Percentiles rank a stretch among this genome's conserved stretches.
Evolutionary conservation across 225 moss, liverwort and hornwort species (phyloP).

Genomic region (Rhytidiadelphus loreus): DNA sequence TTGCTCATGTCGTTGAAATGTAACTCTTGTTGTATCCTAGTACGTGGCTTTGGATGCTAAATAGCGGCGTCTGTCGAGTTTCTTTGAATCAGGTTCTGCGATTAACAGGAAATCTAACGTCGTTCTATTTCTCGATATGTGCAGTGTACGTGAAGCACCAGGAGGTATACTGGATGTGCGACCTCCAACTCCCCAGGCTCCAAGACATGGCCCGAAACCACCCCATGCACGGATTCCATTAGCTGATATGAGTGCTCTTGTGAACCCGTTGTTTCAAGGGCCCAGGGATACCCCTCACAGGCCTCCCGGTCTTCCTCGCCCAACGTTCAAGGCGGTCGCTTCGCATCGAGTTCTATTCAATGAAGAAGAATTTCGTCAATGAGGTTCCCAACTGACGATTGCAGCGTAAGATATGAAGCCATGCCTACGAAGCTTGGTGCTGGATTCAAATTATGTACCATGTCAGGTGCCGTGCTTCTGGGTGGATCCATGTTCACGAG

Average conservation of each 20-base stretch:
- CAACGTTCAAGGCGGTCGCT: conserved; percentile 32
- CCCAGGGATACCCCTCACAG: conserved; percentile 21
- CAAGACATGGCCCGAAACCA: conserved; percentile 31
- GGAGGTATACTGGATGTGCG: conserved; percentile 15
- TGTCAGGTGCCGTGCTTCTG: not conserved
- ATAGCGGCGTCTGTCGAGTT: too few species aligned
- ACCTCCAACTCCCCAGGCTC: conserved; percentile 36
- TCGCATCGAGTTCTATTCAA: conserved; percentile 43
- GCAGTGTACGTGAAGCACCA: conserved; percentile 30
- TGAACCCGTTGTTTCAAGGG: conserved; percentile 30
- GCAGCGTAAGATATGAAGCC: not conserved
- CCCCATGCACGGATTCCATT: conserved; percentile 26
- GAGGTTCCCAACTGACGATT: not conserved
- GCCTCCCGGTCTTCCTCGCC: conserved; percentile 41
- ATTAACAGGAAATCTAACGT: not conserved
- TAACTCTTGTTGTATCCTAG: not conserved
- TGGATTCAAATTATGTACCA: not conserved
- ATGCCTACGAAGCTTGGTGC: not conserved
- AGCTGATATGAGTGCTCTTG: conserved; percentile 29
- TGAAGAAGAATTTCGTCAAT: conserved; percentile 20
- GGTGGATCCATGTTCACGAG: not conserved
- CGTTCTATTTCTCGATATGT: not conserved
- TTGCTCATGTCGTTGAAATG: not conserved
- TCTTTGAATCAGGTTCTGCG: too few species aligned
- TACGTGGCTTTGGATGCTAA: not conserved